Conservation (phyloP, 208 protist species). For the Phytomonas francai region DNA sequence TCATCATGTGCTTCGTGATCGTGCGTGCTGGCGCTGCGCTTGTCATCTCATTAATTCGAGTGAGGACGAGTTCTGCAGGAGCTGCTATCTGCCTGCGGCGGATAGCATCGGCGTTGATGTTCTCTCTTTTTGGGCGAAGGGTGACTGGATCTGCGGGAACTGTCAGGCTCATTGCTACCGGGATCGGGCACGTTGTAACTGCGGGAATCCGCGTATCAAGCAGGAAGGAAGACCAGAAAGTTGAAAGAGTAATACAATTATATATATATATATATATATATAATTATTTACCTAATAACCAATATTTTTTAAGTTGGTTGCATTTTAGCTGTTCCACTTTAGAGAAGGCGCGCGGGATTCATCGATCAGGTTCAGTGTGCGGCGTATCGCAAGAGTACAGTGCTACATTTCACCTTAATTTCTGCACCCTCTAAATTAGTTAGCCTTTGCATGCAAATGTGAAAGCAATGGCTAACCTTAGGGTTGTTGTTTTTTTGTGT, state of each 20-base stretch:
- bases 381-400: too few relatives aligned
- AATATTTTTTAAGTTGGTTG: constrained; percentile 12
- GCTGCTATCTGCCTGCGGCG: constrained; percentile 45
- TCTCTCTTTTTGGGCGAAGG: constrained; percentile 53
- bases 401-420: too few relatives aligned
- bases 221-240: background rate
- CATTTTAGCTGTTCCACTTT: constrained; percentile 5
- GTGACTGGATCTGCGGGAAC: constrained; percentile 58
- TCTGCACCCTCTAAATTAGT: too few relatives aligned
- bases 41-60: constrained; percentile 52
- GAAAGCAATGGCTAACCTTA: too few relatives aligned
- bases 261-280: constrained; percentile 2
- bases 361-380: too few relatives aligned
- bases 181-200: constrained; percentile 36
- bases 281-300: background rate
- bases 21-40: constrained; percentile 55
- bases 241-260: constrained; percentile 1
- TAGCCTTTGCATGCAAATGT: too few relatives aligned
- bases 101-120: constrained; percentile 27
- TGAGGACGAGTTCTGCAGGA: constrained; percentile 20
- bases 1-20: constrained; percentile 27
- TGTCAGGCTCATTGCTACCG: constrained; percentile 60
- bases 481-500: too few relatives aligned
- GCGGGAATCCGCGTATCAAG: constrained; percentile 22
- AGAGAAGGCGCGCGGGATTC: too few relatives aligned